A percentile compares a stretch with the other conserved stretches of the same genome.
These are phyloP conservation scores for Ophiocordyceps polyrhachis-furcata DNA, from an alignment of 2,329 filamentous ascomycete species.

Conservation along the genomic window DNA sequence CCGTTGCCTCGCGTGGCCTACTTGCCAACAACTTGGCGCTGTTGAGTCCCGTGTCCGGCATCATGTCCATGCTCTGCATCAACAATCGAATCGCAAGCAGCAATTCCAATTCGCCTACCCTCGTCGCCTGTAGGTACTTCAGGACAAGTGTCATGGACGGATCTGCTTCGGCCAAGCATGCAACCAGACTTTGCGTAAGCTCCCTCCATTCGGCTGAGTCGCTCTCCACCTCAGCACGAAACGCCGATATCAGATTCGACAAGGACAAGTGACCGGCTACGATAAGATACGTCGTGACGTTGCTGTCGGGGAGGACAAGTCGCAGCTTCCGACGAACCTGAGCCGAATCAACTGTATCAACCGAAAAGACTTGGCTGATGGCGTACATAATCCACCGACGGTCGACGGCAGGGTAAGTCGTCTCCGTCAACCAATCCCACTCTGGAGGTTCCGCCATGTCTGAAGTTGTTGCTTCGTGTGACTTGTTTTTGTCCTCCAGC, in stretches of 20 bases:
- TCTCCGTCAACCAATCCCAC: constrained; percentile 31
- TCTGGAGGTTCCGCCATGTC: constrained; percentile 16
- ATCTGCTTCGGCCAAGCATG: constrained; percentile 45
- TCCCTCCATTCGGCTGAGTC: constrained; percentile 25
- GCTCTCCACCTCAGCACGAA: constrained; percentile 27
- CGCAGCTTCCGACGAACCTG: constrained; percentile 13
- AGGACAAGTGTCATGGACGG: constrained; percentile 48
- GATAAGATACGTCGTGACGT: constrained; percentile 38
- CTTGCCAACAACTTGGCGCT: constrained; percentile 14
- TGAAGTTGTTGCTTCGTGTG: constrained; percentile 4
- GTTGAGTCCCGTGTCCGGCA: constrained; percentile 21
- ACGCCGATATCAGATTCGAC: constrained; percentile 38
- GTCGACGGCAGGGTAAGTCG: constrained; percentile 36
- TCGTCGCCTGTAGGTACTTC: constrained; percentile 44
- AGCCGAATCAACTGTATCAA: constrained; percentile 24
- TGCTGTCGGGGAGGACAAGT: constrained; percentile 28
- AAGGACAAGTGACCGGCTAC: constrained; percentile 41
- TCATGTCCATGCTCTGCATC: constrained; percentile 49
- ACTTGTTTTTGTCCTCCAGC: constrained; percentile 5
- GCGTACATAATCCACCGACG: constrained; percentile 46
- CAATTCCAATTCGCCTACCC: constrained; percentile 46
- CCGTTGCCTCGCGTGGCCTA: constrained; percentile 10
- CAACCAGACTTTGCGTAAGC: constrained; percentile 41
- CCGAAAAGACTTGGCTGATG: constrained; percentile 41
- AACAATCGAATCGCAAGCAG: constrained; percentile 46